These are phyloP conservation scores for Yarrowia sp. DNA, from an alignment of 805 yeast species.

Conservation along the genomic window DNA sequence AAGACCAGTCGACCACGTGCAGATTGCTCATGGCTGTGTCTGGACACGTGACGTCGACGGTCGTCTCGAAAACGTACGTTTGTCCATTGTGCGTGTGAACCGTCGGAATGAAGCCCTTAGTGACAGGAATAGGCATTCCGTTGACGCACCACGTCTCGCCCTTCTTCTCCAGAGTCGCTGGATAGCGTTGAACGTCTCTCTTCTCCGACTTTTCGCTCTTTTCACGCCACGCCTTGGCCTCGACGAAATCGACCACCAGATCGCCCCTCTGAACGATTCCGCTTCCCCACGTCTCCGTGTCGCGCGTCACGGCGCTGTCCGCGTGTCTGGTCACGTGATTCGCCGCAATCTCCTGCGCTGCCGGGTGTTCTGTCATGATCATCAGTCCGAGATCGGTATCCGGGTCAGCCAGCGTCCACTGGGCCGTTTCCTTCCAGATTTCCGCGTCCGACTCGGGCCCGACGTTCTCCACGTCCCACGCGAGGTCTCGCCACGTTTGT, in stretches of 20 bases:
- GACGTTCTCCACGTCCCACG: slow-evolving; percentile 1
- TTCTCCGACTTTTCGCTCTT: not conserved
- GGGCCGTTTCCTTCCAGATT: slow-evolving; percentile 19
- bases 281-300: not conserved
- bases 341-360: not conserved
- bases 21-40: slow-evolving; percentile 6
- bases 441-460: slow-evolving; percentile 24
- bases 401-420: slow-evolving; percentile 7
- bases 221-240: not conserved
- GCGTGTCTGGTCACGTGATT: not conserved
- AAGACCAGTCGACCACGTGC: slow-evolving; percentile 1
- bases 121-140: not conserved
- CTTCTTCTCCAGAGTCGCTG: not conserved
- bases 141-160: not conserved
- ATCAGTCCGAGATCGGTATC: slow-evolving; percentile 1
- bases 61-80: not conserved
- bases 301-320: not conserved
- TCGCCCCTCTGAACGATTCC: not conserved
- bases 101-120: not conserved
- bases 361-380: not conserved
- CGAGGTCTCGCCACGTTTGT: slow-evolving; percentile 10
- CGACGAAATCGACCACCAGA: not conserved
- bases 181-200: not conserved
- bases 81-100: not conserved
- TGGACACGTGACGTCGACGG: not conserved